These are phyloP conservation scores for Xylariales sp. DNA, from an alignment of 2,329 filamentous ascomycete genomes.

Conservation along the genomic window DNA sequence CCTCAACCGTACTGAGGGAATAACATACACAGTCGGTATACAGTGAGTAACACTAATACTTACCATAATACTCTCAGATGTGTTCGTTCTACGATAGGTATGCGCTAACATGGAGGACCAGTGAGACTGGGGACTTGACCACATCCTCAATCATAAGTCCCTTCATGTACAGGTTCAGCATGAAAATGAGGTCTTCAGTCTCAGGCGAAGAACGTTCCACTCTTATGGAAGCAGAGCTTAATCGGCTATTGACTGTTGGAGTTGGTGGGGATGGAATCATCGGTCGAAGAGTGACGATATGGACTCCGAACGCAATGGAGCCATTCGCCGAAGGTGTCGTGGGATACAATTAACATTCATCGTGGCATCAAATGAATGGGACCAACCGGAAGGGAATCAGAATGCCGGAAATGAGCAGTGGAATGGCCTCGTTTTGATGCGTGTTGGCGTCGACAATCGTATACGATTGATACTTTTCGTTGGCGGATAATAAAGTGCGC, in stretches of 20 bases:
- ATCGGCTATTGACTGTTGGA: constrained; percentile 35
- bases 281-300: constrained; percentile 41
- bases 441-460: too few relatives aligned
- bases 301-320: constrained; percentile 17
- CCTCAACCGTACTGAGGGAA: constrained; percentile 13
- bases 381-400: too few relatives aligned
- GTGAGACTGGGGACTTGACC: constrained; percentile 39
- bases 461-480: too few relatives aligned
- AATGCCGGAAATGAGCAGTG: too few relatives aligned
- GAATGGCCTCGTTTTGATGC: too few relatives aligned
- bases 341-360: constrained; percentile 44
- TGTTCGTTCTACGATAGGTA: too few relatives aligned
- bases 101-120: too few relatives aligned
- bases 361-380: too few relatives aligned
- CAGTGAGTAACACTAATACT: constrained; percentile 38
- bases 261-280: constrained; percentile 44
- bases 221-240: constrained; percentile 19
- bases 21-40: constrained; percentile 34
- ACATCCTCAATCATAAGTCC: constrained; percentile 36
- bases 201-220: constrained; percentile 25
- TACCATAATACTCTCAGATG: too few relatives aligned
- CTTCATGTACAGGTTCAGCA: constrained; percentile 33
- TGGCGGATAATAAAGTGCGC: too few relatives aligned
- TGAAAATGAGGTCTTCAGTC: constrained; percentile 18
- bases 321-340: constrained; percentile 46